These are phyloP conservation scores for Pseudogymnoascus sp. DNA, from an alignment of 2,329 filamentous ascomycete species.

Conservation along the genomic window DNA sequence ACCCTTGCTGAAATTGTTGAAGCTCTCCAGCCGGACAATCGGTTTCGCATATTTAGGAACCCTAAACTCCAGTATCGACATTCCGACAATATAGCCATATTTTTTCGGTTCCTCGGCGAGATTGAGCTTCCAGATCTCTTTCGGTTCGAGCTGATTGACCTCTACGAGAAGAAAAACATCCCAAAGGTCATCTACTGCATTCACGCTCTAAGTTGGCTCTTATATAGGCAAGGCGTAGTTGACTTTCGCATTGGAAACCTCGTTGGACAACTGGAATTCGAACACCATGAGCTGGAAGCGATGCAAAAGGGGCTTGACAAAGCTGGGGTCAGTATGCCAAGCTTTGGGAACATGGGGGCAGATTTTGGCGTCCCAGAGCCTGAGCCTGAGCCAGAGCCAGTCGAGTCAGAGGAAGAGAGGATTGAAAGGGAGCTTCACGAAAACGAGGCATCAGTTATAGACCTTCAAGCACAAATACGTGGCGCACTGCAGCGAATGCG, in stretches of 20 bases:
- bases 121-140: constrained; percentile 91
- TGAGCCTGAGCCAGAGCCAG: constrained; percentile 59
- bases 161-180: constrained; percentile 99
- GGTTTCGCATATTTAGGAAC: constrained; percentile 75
- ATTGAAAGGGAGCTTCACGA: constrained; percentile 74
- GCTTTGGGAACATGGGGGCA: constrained; percentile 93
- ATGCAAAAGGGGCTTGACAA: constrained; percentile 97
- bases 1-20: constrained; percentile 92
- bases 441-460: constrained; percentile 60
- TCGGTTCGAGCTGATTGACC: constrained; percentile 89
- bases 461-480: constrained; percentile 79
- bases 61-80: constrained; percentile 85
- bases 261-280: constrained; percentile 92
- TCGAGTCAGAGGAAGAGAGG: constrained; percentile 83
- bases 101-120: constrained; percentile 88
- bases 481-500: constrained; percentile 70
- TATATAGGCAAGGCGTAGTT: constrained; percentile 89
- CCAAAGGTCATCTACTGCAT: constrained; percentile 99
- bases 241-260: constrained; percentile 95
- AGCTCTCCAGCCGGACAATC: constrained; percentile 68
- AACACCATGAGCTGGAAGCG: constrained; percentile 92
- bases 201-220: constrained; percentile 92
- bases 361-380: constrained; percentile 80
- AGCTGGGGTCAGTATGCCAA: constrained; percentile 90
- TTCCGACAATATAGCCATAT: constrained; percentile 94